Base-by-base conservation (phyloP, 495 filamentous ascomycete species). In the Aspergillus carlsbadensis region DNA sequence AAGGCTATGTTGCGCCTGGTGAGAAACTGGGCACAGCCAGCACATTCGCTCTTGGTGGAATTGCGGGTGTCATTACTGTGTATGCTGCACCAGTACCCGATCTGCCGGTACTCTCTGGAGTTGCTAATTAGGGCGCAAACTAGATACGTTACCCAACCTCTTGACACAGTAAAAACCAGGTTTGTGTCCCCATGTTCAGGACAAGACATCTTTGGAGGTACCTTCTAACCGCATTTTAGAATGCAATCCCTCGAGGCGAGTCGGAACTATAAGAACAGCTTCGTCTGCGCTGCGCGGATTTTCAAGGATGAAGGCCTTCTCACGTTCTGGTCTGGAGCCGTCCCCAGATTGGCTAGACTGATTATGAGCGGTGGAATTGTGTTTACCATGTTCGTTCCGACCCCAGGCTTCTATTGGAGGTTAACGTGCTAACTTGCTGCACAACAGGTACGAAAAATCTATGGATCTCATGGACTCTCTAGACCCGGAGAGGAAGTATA, bases 161-260 rank as follows among this genome's bases (percentile, higher is more conserved):
- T 98, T 35, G 94, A 98, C 67, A 96, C 92, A 0, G 82, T 98
- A 52, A 98, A 98, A 79, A 98, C 94, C 54, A 83, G 86, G 84
- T 87, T 65, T 34, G 67, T 59, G 18, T 6, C 14, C 15, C 11
- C 26, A 41, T 41, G n/a, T 29, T 44, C 8, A 35, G 24, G 5
- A n/a, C n/a, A 15, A 11, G 4, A 13, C 18, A 43, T 24, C 35
- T 2, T 10, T 1, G 10, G 7, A 37, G 17, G 10, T 7, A 51
- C 21, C 11, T 17, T 36, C 59, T 68, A 37, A 69, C 31, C 11
- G 8, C n/a, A 29, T 14, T 54, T 58, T 56, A 86, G 92, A 55
- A 98, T 98, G 95, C 94, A 98, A 84, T 94, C 89, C 24, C 88
- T 96, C 40, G 92, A 97, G 68, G 91, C 94, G 7, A 83, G 83